Evolutionary conservation across 768 basidiomycete genomes (phyloP), one percentile per base, ranked within the genome.

Genomic region (Megacollybia marginata): DNA sequence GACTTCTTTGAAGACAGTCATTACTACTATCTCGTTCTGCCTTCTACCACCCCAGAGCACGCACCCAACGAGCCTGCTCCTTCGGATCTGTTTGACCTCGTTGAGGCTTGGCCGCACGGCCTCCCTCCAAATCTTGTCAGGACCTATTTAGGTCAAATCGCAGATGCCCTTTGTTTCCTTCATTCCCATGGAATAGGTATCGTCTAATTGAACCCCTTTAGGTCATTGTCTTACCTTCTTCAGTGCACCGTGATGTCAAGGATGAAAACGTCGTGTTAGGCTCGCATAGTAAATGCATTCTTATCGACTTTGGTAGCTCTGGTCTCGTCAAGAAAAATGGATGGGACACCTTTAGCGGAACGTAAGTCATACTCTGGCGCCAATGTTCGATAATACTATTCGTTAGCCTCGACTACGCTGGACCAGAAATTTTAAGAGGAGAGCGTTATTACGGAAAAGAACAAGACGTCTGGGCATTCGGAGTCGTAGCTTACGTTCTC

Each of bases 381-480:
- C 50, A 43, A 40, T 40, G 13, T 28, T 6, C 6, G 4, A 28
- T 28, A 28, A 28, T 6, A 28, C 50, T 38, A 42, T 53, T 46
- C 51, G 47, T 47, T 53, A 92, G 90, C 15, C 70, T 92, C 57
- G 92, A 95, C 65, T 98, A 97, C 62, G 95, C 95, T 13, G 91
- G 89, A 9, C 96, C 95, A 35, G 95, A 99, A 65, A 98, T 99
- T 50, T 69, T 99, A 31, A 83, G 92, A 15, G 95, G 95, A 3
- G 92, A 96, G 62, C 80, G 89, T 46, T 99, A 99, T 64, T 78
- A 88, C 55, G 96, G 95, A 33, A 94, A 93, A 61, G 92, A 95
- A 62, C 94, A 97, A 66, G 95, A 99, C 57, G 88, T 97, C 2
- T 99, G 95, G 94, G 95, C 95, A 0, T 89, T 95, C 52, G 95